Evolutionary conservation across 345 rosid species (phyloP), one percentile per base, ranked within the genome.

Genomic region (Zanthoxylum bungeanum): DNA sequence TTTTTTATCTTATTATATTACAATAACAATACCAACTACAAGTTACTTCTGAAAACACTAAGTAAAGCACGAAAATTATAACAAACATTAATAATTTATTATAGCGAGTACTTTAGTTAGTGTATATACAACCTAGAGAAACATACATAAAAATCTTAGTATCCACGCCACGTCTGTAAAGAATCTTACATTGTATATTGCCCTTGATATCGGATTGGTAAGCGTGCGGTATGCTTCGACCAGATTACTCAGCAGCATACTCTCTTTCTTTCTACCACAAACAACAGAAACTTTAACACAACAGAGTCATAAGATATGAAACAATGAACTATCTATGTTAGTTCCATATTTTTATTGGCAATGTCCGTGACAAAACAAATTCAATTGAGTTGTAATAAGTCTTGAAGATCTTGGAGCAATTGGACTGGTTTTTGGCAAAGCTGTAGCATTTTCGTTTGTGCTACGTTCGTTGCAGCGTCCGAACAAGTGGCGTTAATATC

Each of bases 211-310:
- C 0, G 85, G 84, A 70, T 87, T 79, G 69, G 77, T 74, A 47
- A 92, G 92, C 0, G 93, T 91, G 53, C 85, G 82, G 73, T 84
- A 88, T 2, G 97, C 99, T 84, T 95, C 88, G 81, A 9, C 91
- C 90, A 59, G 98, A 95, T 77, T 95, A 98, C 21, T 89, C 98
- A 0, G 90, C 96, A 47, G 99, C 99, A 65, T 81, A 88, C 64
- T 79, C 88, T 79, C 87, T 82, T 80, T 95, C 99, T 79, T 76
- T 83, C 99, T 81, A 73, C 57, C 65, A 60, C 25, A 39, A 62
- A 33, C 34, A 68, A 39, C 31, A 42, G 21, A 63, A 12, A 9
- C 12, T 28, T 14, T 3, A 60, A 16, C 30, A 36, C 0, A 60
- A 39, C 76, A 60, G 24, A 77, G 22, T 47, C 34, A 71, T 39